Evolutionary conservation across 1,284 basidiomycete genomes (phyloP).

Genomic region (Ceratobasidium sp.): DNA sequence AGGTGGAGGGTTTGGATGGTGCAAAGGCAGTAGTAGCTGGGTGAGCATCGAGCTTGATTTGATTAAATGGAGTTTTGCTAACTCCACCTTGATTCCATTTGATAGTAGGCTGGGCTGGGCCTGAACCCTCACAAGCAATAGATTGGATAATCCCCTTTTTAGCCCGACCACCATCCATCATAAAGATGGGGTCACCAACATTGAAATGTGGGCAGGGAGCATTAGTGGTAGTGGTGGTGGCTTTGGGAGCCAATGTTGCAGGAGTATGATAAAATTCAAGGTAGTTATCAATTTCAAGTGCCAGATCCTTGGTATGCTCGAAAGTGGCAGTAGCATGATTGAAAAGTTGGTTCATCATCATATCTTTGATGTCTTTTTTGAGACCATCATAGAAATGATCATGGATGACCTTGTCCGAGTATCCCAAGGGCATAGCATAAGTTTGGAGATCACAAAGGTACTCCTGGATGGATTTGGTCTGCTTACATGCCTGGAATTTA

Average conservation of each 20-base stretch:
- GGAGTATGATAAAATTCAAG: no score
- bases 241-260: no score
- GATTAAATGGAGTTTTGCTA: background rate
- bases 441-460: background rate
- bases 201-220: no score
- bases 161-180: conserved; percentile 6
- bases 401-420: background rate
- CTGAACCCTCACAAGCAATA: background rate
- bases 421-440: background rate
- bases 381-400: conserved; percentile 20
- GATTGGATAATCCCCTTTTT: background rate
- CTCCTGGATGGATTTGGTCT: conserved; percentile 5
- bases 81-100: background rate
- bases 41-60: background rate
- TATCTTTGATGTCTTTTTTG: background rate
- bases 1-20: background rate
- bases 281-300: no score
- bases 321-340: no score
- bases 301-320: no score
- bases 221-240: no score
- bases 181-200: conserved; percentile 1
- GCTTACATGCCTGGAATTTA: conserved; percentile 1
- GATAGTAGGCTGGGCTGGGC: background rate
- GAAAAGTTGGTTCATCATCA: background rate
- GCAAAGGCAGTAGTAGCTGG: background rate